Evolutionary conservation across 768 basidiomycete species (phyloP), one percentile per base, ranked within the genome.

Genomic region (Lactarius deliciosus): DNA sequence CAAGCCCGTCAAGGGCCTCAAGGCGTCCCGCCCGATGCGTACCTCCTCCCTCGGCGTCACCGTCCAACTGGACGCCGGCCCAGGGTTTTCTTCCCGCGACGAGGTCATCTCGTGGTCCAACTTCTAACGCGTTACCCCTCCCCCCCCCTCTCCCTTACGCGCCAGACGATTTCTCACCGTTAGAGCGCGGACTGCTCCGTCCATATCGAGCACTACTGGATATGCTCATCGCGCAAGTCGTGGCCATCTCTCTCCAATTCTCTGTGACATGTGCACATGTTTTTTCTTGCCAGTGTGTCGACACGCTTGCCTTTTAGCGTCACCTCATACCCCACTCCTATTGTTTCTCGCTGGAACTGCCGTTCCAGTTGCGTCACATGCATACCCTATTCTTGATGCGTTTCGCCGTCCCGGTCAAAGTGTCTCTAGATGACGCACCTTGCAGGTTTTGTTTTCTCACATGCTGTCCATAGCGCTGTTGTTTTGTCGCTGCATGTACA

Each of bases 21-120:
- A 80, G 45, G 81, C 84, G 5, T 84, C 86, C 70, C 81, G 91
- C 25, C 90, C 91, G 1, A 77, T 89, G 70, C 83, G 91, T 36
- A 84, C 79, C 59, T 74, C 79, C 53, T 89, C 86, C 73, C 75
- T 89, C n/a, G 87, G 86, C 13, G 83, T 88, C 67, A 86, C 83
- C 9, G 81, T 90, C 53, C 78, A 85, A 69, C 69, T 84, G 68
- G 82, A 83, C 38, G 78, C 73, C 6, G 76, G 79, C 10, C 63
- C 66, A 5, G 74, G 72, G 25, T 71, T 72, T 43, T 73, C 78
- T 1, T 76, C 79, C 3, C 77, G 89, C 61, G 78, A 85, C 11
- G 79, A 85, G 30, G 70, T 87, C 57, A 73, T 87, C 40, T 89
- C 88, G 41, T 92, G 90, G 90, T 88, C 88, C 22, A 88, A 89